A percentile compares a stretch with the other conserved stretches of the same genome.
Evolutionary conservation across 208 protist species (phyloP).

Genomic region (Trypanosoma brucei): DNA sequence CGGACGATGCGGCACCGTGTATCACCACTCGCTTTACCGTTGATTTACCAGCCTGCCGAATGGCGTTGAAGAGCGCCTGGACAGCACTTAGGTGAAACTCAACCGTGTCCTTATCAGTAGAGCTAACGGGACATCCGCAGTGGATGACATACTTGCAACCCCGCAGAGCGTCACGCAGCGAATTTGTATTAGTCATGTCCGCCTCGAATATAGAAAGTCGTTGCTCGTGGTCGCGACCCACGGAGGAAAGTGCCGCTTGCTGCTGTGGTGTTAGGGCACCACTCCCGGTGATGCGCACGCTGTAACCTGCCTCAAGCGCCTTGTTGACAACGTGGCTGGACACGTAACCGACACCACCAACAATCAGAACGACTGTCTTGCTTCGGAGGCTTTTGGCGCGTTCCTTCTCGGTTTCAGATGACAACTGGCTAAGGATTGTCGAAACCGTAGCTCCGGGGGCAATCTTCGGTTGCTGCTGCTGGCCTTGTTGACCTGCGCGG

Average conservation of each 20-base stretch:
- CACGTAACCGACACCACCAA: conserved; percentile 81
- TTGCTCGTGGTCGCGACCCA: conserved; percentile 44
- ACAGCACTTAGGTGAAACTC: conserved; percentile 62
- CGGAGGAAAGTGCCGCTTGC: conserved; percentile 68
- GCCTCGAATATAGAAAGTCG: conserved; percentile 64
- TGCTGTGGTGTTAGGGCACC: conserved; percentile 54
- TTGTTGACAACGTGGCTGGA: conserved; percentile 78
- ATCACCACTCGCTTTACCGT: conserved; percentile 86
- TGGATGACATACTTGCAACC: conserved; percentile 87
- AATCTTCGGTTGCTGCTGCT: conserved; percentile 17
- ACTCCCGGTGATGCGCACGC: conserved; percentile 67
- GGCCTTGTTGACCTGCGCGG: background rate
- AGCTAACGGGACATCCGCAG: conserved; percentile 61
- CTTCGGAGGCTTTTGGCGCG: conserved; percentile 58
- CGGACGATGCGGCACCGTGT: conserved; percentile 71
- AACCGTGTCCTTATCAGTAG: conserved; percentile 42
- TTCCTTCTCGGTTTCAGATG: conserved; percentile 73
- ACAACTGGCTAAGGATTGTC: conserved; percentile 78
- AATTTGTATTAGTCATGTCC: conserved; percentile 70
- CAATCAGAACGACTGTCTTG: conserved; percentile 84
- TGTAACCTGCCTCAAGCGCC: conserved; percentile 86
- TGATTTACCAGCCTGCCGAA: conserved; percentile 66
- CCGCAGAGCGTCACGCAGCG: conserved; percentile 70
- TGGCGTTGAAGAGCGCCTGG: conserved; percentile 83
- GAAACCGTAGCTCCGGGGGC: conserved; percentile 40